phyloP scores from a whole-genome alignment of 129 eudicot genomes.

The Erigeron canadensis region DNA sequence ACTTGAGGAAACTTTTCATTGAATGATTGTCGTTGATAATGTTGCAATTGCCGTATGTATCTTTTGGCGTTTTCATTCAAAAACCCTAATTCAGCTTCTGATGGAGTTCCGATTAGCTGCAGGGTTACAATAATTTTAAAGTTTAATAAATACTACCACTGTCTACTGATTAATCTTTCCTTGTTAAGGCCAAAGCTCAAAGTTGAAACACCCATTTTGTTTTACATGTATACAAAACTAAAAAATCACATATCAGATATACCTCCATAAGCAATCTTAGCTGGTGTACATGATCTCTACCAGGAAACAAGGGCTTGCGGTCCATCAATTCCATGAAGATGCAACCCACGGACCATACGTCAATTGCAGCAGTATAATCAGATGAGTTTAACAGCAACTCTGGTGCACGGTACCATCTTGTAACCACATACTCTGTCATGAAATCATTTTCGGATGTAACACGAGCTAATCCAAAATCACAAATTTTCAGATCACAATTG shows the following conservation, averaged over 20 bases:
- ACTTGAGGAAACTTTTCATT: constrained; percentile 75
- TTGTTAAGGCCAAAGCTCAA: not conserved
- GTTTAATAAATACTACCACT: not conserved
- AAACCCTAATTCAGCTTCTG: constrained; percentile 82
- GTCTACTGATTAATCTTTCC: not conserved
- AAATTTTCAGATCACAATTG: constrained; percentile 86
- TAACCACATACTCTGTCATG: constrained; percentile 92
- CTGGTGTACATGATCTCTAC: constrained; percentile 89
- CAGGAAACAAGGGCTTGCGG: constrained; percentile 83
- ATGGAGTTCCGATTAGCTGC: constrained; percentile 92
- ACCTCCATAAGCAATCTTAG: constrained; percentile 88
- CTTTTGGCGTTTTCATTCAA: constrained; percentile 77
- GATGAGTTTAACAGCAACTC: constrained; percentile 87
- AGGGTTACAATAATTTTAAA: constrained; percentile 15
- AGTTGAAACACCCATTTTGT: not conserved
- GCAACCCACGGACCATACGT: constrained; percentile 96
- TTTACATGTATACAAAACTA: not conserved
- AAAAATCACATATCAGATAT: constrained; percentile 4
- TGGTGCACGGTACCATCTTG: constrained; percentile 95
- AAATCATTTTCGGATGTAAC: constrained; percentile 89
- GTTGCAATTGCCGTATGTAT: constrained; percentile 81
- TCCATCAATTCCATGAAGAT: constrained; percentile 94
- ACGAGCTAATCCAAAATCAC: constrained; percentile 94
- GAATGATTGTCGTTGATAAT: constrained; percentile 65
- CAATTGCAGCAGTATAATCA: constrained; percentile 83